Evolutionary conservation across 2,329 filamentous ascomycete genomes (phyloP), one percentile per base, ranked within the genome.

Genomic region (Pseudogymnoascus sp.): DNA sequence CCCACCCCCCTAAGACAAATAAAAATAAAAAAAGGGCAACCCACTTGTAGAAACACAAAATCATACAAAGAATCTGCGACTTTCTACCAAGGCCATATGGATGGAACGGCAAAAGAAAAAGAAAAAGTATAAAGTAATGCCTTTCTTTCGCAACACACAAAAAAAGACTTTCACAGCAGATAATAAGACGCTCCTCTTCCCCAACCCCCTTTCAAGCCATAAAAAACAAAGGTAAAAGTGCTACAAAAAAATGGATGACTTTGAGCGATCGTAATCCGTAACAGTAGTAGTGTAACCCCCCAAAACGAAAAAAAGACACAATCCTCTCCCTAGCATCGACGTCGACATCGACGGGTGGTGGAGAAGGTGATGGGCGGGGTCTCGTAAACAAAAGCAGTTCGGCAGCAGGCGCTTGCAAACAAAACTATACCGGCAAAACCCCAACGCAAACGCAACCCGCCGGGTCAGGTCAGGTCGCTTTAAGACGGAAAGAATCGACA

Each of bases 401-500:
- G 61, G 62, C 31, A 50, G 66, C 43, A 61, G 31, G 63, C 56
- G 63, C 64, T 65, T 65, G 64, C 59, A 63, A 62, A 63, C 53
- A 66, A 67, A 65, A 66, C 31, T 59, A 46, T 41, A 66, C 63
- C 61, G 67, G 68, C 68, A 66, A 68, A 68, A 66, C 63, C 67
- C 64, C 65, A 67, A 68, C 65, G 65, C 65, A 69, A 70, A 71
- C 66, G 67, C 70, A 62, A 62, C 66, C 66, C 11, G 38, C n/a
- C 14, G 33, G 14, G n/a, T 16, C 61, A 38, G 67, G 67, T 63
- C 65, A 68, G 68, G 69, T 71, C 68, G 68, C 67, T 69, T 63
- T 68, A 69, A 63, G 69, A 71, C 68, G 69, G 67, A 68, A 63
- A 66, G 63, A 11, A 71, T 67, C 67, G 64, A 35, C n/a, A 43